phyloP scores from a whole-genome alignment of 352 stramenopile genomes.

The Pythium utonaiense region DNA sequence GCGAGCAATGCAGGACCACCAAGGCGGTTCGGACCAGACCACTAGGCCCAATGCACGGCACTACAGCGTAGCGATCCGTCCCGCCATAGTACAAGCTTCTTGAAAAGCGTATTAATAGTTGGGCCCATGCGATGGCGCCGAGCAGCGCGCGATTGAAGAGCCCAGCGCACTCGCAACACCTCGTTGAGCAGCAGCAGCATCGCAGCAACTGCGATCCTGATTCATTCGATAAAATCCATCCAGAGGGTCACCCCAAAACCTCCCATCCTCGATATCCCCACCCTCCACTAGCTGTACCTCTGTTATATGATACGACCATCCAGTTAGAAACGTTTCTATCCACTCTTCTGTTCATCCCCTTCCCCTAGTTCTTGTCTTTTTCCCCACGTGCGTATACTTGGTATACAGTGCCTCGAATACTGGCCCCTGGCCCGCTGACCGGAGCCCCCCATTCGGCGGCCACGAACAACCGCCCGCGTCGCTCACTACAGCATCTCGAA shows the following conservation, averaged over 20 bases:
- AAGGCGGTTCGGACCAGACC: too few species aligned
- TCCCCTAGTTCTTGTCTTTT: background rate
- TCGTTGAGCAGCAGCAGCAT: background rate
- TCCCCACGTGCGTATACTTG: background rate
- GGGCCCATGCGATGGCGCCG: too few species aligned
- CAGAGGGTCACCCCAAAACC: too few species aligned
- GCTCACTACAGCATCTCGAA: background rate
- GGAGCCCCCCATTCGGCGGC: constrained; percentile 13
- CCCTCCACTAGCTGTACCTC: background rate
- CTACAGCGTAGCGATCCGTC: too few species aligned
- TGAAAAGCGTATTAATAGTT: too few species aligned
- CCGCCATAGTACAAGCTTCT: too few species aligned
- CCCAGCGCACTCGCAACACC: too few species aligned
- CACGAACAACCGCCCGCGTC: background rate
- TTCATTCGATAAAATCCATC: background rate
- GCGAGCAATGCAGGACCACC: too few species aligned
- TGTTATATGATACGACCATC: background rate
- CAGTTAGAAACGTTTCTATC: background rate
- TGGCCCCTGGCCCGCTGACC: background rate
- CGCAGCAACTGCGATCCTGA: background rate
- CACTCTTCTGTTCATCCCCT: background rate
- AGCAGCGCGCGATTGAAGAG: too few species aligned
- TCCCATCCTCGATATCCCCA: background rate
- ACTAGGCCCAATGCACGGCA: too few species aligned
- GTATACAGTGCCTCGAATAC: constrained; percentile 5